A percentile compares a stretch with the other conserved stretches of the same genome.
phyloP scores from a whole-genome alignment of 2,329 filamentous ascomycete species.

The Pyrenochaeta sp. region DNA sequence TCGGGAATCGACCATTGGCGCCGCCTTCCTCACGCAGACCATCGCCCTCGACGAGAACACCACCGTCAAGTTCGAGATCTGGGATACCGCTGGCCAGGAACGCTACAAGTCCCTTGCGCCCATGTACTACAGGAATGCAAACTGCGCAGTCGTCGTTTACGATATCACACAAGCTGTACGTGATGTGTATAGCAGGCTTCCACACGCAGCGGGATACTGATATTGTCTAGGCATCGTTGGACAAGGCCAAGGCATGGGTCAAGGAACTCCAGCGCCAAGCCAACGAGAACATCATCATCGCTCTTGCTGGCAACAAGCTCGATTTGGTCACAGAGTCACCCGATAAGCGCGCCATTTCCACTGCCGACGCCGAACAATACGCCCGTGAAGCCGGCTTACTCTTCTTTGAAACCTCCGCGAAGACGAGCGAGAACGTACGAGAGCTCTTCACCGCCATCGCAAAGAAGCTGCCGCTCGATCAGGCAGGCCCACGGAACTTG shows the following conservation, averaged over 20 bases:
- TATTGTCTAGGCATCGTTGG: conserved; percentile 78
- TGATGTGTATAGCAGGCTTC: conserved; percentile 53
- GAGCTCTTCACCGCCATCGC: conserved; percentile 98
- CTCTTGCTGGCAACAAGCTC: conserved; percentile 91
- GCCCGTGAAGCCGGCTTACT: conserved; percentile 90
- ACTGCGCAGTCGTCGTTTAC: conserved; percentile 98
- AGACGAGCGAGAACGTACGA: conserved; percentile 94
- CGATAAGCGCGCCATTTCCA: conserved; percentile 91
- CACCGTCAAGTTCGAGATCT: conserved; percentile 99
- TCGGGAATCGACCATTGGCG: conserved; percentile 96
- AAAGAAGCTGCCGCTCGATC: conserved; percentile 95
- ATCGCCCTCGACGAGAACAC: conserved; percentile 98
- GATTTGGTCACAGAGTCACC: conserved; percentile 94
- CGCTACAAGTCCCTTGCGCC: conserved; percentile 98
- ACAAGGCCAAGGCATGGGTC: conserved; percentile 99
- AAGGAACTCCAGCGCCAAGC: conserved; percentile 98
- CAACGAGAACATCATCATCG: conserved; percentile 99
- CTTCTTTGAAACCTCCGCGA: conserved; percentile 98
- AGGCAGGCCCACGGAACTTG: conserved; percentile 89
- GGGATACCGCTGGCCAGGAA: conserved; percentile 91
- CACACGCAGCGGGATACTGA: conserved; percentile 31
- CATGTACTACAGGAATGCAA: conserved; percentile 99
- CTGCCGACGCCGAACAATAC: conserved; percentile 93
- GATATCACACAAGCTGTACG: conserved; percentile 98
- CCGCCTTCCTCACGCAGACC: conserved; percentile 98